Percentiles rank a stretch among this genome's conserved stretches.
Conservation (phyloP, 768 basidiomycete species). For the Xerocomellus intermedius region DNA sequence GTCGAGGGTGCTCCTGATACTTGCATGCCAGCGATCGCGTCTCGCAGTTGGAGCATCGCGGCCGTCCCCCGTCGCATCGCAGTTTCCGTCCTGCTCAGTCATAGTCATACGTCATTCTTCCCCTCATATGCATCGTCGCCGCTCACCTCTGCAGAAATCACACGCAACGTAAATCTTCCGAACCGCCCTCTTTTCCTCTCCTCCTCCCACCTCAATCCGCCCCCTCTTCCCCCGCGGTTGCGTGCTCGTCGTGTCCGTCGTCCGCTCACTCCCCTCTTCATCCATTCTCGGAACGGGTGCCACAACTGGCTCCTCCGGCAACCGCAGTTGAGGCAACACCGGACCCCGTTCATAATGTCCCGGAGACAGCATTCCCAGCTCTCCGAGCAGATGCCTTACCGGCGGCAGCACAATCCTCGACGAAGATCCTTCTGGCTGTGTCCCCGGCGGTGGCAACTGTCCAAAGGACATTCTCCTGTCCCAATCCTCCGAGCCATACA, state of each 20-base stretch:
- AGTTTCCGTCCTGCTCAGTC: slow-evolving; percentile 64
- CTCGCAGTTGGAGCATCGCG: slow-evolving; percentile 61
- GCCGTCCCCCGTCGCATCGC: slow-evolving; percentile 65
- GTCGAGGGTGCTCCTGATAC: slow-evolving; percentile 51
- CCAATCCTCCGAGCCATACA: slow-evolving; percentile 27
- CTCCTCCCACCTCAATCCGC: slow-evolving; percentile 12
- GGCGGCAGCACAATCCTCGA: slow-evolving; percentile 29
- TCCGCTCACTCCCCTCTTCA: slow-evolving; percentile 17
- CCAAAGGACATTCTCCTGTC: slow-evolving; percentile 25
- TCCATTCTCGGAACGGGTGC: slow-evolving; percentile 1
- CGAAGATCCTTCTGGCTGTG: slow-evolving; percentile 15
- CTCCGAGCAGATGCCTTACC: slow-evolving; percentile 25
- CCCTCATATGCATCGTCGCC: background rate
- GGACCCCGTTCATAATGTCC: slow-evolving; percentile 22
- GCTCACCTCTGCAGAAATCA: slow-evolving; percentile 73
- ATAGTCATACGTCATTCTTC: background rate
- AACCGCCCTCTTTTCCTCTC: slow-evolving; percentile 23
- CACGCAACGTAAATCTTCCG: slow-evolving; percentile 55
- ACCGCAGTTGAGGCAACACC: slow-evolving; percentile 28
- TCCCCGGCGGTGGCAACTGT: slow-evolving; percentile 6
- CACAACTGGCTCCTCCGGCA: slow-evolving; percentile 21
- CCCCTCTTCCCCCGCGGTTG: slow-evolving; percentile 21
- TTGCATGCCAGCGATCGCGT: slow-evolving; percentile 51
- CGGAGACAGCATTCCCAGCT: slow-evolving; percentile 19
- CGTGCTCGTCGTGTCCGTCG: background rate